Percentiles rank a stretch among this genome's conserved stretches.
phyloP scores from a whole-genome alignment of 83 land plant genomes.

The Picea mariana region DNA sequence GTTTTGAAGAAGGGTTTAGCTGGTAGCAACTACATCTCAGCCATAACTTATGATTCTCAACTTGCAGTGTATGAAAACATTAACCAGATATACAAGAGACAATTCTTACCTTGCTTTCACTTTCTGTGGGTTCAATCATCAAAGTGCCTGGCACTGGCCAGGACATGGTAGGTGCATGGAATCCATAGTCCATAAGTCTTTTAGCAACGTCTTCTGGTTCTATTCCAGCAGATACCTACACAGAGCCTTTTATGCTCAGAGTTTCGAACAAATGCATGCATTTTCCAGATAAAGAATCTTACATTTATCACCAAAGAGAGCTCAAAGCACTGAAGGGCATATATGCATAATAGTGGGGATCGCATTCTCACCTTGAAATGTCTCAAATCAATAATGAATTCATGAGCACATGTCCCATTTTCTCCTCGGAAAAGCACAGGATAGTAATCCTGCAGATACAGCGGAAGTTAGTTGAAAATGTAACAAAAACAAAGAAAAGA shows the following conservation, averaged over 20 bases:
- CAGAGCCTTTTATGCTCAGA: neutral
- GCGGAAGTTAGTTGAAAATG: conserved; percentile 10
- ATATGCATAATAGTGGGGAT: neutral
- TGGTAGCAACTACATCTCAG: neutral
- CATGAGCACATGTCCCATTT: conserved; percentile 99
- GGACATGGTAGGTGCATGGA: conserved; percentile 99
- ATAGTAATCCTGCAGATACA: conserved; percentile 68
- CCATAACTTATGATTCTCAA: too few relatives aligned
- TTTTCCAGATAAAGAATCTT: neutral
- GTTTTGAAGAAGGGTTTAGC: conserved; percentile 17
- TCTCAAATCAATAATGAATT: conserved; percentile 92
- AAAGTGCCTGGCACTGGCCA: conserved; percentile 99
- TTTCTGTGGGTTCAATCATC: conserved; percentile 99
- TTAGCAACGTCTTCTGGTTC: conserved; percentile 99
- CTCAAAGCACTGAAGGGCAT: neutral
- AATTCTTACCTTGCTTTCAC: conserved; percentile 92
- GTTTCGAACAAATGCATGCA: neutral
- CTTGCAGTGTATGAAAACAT: neutral
- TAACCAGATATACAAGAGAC: conserved; percentile 6
- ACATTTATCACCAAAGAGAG: neutral
- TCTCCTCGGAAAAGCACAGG: conserved; percentile 97
- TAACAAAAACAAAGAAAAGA: neutral
- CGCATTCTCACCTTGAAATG: conserved; percentile 77
- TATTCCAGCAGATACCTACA: conserved; percentile 89
- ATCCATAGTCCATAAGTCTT: conserved; percentile 98